Conservation (phyloP, 2,329 filamentous ascomycete species). For the Colletotrichum caudatum region DNA sequence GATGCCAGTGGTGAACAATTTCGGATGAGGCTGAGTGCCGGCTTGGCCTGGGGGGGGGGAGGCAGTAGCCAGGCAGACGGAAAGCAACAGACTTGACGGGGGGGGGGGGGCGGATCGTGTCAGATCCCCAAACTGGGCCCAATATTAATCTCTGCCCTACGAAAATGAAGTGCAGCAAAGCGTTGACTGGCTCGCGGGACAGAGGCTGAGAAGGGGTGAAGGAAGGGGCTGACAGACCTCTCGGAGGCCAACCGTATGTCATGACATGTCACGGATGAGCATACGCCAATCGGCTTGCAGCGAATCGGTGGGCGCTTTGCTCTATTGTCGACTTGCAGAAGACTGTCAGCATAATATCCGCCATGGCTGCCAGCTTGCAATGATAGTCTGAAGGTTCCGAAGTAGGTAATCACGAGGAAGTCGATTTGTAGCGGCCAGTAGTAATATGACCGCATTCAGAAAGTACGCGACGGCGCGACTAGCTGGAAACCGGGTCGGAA, state of each 20-base stretch:
- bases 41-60: slow-evolving; percentile 1
- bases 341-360: slow-evolving; percentile 24
- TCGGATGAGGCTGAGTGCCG: slow-evolving; percentile 34
- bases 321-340: slow-evolving; percentile 24
- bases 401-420: slow-evolving; percentile 20
- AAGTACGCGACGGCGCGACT: slow-evolving; percentile 1
- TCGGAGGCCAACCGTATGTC: slow-evolving; percentile 12
- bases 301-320: slow-evolving; percentile 23
- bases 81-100: slow-evolving; percentile 12
- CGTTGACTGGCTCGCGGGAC: slow-evolving; percentile 22
- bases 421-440: slow-evolving; percentile 17
- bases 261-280: slow-evolving; percentile 17
- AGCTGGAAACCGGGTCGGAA: slow-evolving; percentile 1
- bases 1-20: background rate
- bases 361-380: slow-evolving; percentile 14
- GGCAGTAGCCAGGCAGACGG: slow-evolving; percentile 33
- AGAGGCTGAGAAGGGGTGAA: slow-evolving; percentile 34
- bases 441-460: slow-evolving; percentile 17
- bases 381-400: slow-evolving; percentile 24
- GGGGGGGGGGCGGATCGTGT: slow-evolving; percentile 20
- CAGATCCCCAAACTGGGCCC: slow-evolving; percentile 34
- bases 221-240: slow-evolving; percentile 35
- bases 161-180: slow-evolving; percentile 12
- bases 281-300: slow-evolving; percentile 17
- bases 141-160: slow-evolving; percentile 29